Evolutionary conservation across 768 basidiomycete genomes (phyloP), one percentile per base, ranked within the genome.

Genomic region (Phylloporus sp.): DNA sequence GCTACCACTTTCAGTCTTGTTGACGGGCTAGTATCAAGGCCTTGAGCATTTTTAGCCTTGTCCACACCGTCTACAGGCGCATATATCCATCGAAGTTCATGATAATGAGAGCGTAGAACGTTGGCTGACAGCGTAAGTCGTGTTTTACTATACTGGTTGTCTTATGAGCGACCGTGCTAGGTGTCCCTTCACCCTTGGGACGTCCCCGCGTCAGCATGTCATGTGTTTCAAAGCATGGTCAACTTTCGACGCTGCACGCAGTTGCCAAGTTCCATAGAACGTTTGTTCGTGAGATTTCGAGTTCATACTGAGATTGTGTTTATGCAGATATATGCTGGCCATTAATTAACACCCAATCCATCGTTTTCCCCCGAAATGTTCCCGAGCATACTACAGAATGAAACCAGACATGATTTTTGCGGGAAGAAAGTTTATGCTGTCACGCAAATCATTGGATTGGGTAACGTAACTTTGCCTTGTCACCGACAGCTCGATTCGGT

Each of bases 371-470:
- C 1, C 10, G 9, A n/a, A 23, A 11, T 21, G 10, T 10, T 10
- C 21, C 20, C 53, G 17, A 40, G 15, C 11, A 31, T 17, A 11
- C 26, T 5, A 11, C 36, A 14, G n/a, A 31, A 15, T 35, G 32
- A 22, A 31, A 42, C 15, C 15, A 27, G 20, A 13, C 7, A 32
- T 13, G 24, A 11, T 39, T 38, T 6, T 11, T 29, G n/a, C 2
- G 0, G 15, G 7, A n/a, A 21, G 15, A 48, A 10, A 20, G 40
- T 29, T 31, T 9, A 33, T 34, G 26, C 32, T 38, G 10, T 44
- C 38, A 24, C 11, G 43, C 42, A 24, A 40, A 54, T 55, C 45
- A 50, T 39, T 8, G 17, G 21, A 29, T 48, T 23, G 26, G 13
- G 23, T 6, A 13, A 48, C 31, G 42, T 34, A 39, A 50, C 31